These are phyloP conservation scores for Alternaria rosae DNA, from an alignment of 2,329 filamentous ascomycete species.

Conservation along the genomic window DNA sequence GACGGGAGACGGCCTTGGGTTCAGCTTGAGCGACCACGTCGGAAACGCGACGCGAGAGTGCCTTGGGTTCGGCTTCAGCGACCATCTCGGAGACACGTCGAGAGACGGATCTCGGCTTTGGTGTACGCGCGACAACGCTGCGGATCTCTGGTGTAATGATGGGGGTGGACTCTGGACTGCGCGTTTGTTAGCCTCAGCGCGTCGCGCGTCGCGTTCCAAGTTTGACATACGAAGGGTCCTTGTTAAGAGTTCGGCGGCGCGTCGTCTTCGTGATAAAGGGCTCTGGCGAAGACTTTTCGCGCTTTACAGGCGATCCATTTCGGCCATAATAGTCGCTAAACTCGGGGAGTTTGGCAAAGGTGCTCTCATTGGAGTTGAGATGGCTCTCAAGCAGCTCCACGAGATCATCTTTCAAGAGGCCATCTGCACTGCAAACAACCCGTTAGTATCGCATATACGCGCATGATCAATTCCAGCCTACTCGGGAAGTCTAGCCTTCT, in stretches of 20 bases:
- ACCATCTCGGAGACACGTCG: conserved; percentile 46
- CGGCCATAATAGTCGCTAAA: conserved; percentile 81
- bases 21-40: conserved; percentile 12
- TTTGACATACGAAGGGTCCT: conserved; percentile 41
- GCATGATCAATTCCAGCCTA: conserved; percentile 51
- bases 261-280: conserved; percentile 43
- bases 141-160: conserved; percentile 47
- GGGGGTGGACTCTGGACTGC: conserved; percentile 53
- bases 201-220: conserved; percentile 33
- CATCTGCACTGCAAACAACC: conserved; percentile 65
- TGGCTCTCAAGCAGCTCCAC: conserved; percentile 57
- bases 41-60: conserved; percentile 50
- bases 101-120: conserved; percentile 46
- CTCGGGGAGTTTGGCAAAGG: conserved; percentile 68
- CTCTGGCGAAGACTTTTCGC: conserved; percentile 50
- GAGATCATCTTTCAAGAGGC: conserved; percentile 79
- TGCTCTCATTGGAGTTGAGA: conserved; percentile 67
- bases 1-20: conserved; percentile 51
- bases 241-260: conserved; percentile 46
- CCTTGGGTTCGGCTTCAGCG: conserved; percentile 34
- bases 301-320: conserved; percentile 61
- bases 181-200: conserved; percentile 34
- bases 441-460: conserved; percentile 14
- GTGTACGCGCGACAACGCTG: conserved; percentile 40
- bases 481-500: conserved; percentile 74